These are phyloP conservation scores for Stagonosporopsis rhizophila DNA, from an alignment of 2,329 filamentous ascomycete species.

Conservation along the genomic window DNA sequence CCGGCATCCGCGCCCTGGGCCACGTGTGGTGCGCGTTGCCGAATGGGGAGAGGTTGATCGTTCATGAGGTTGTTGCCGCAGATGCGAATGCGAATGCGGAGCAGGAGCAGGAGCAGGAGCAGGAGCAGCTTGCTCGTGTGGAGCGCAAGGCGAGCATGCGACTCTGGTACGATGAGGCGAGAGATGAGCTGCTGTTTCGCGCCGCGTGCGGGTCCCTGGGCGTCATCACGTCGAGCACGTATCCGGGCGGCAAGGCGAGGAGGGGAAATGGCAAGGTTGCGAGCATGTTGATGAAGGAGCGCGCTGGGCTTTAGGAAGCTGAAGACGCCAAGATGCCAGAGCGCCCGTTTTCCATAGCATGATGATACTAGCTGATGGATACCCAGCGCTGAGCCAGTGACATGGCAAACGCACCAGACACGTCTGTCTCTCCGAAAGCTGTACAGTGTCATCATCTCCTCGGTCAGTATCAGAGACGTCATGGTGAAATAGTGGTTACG, in stretches of 20 bases:
- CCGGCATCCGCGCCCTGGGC: conserved; percentile 67
- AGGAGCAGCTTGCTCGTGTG: no score
- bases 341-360: no score
- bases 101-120: no score
- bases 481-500: no score
- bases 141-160: not conserved
- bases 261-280: conserved; percentile 20
- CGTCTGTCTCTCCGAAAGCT: no score
- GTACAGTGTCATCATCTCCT: no score
- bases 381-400: no score
- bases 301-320: not conserved
- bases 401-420: no score
- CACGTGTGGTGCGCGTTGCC: conserved; percentile 66
- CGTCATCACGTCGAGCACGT: conserved; percentile 19
- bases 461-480: no score
- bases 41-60: conserved; percentile 37
- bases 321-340: no score
- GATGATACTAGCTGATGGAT: no score
- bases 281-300: conserved; percentile 2
- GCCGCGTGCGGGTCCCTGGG: conserved; percentile 11
- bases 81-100: not conserved
- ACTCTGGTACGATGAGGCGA: conserved; percentile 5
- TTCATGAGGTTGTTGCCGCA: conserved; percentile 24
- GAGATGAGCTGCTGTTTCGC: conserved; percentile 8
- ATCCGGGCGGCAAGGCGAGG: conserved; percentile 16